Conservation (phyloP, 2,329 filamentous ascomycete genomes). For the Pyrenophora teres region DNA sequence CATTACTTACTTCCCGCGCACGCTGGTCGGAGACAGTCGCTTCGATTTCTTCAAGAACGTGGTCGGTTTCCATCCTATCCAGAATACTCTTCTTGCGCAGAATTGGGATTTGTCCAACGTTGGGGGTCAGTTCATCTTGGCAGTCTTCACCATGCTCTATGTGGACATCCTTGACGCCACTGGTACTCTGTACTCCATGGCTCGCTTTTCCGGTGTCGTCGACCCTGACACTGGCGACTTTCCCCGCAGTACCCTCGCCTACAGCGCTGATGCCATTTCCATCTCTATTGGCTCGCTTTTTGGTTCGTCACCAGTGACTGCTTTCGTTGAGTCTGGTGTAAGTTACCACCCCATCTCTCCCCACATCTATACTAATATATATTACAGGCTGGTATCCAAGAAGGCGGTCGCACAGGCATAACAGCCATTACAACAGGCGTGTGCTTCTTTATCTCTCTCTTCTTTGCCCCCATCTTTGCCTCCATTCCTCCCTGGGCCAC, state of each 20-base stretch:
- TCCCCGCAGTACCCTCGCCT: constrained; percentile 82
- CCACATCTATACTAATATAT: background rate
- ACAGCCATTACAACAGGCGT: constrained; percentile 78
- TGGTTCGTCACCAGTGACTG: constrained; percentile 79
- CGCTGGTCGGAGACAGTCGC: constrained; percentile 65
- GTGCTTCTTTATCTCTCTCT: constrained; percentile 78
- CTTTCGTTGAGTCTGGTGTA: constrained; percentile 81
- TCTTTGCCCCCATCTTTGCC: constrained; percentile 89
- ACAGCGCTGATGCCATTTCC: constrained; percentile 78
- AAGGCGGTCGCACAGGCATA: constrained; percentile 81
- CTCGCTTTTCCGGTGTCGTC: constrained; percentile 78
- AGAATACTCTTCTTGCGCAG: constrained; percentile 70
- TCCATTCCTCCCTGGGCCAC: constrained; percentile 90
- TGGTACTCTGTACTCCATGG: constrained; percentile 88
- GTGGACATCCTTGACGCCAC: constrained; percentile 85
- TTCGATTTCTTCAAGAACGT: constrained; percentile 91
- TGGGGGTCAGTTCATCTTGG: constrained; percentile 77
- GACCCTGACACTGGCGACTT: constrained; percentile 85
- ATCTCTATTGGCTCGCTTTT: constrained; percentile 81
- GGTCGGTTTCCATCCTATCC: constrained; percentile 79
- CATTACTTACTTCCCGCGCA: constrained; percentile 82
- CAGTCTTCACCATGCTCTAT: constrained; percentile 86
- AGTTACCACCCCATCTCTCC: constrained; percentile 9
- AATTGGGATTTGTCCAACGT: constrained; percentile 72
- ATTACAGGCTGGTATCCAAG: constrained; percentile 70